A percentile compares a stretch with the other conserved stretches of the same genome.
Evolutionary conservation across 768 basidiomycete genomes (phyloP).

Genomic region (Leucogyrophana mollusca): DNA sequence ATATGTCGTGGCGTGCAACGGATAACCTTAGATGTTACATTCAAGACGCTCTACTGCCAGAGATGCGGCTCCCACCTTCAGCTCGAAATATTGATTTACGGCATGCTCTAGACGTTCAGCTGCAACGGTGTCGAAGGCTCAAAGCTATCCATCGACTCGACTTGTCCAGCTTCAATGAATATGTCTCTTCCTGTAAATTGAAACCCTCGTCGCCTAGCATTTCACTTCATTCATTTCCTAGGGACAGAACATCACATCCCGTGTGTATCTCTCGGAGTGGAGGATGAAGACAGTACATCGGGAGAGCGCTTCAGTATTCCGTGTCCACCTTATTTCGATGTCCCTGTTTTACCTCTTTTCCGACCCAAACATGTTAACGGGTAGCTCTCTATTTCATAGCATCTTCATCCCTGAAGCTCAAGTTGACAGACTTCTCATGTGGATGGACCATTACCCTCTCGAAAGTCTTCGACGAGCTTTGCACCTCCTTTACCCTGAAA

Average conservation of each 20-base stretch:
- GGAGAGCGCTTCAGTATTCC: slow-evolving; percentile 45
- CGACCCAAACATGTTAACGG: slow-evolving; percentile 41
- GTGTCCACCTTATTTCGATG: slow-evolving; percentile 37
- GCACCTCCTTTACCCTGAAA: slow-evolving; percentile 28
- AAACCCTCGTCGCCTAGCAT: neutral
- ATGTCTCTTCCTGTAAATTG: slow-evolving; percentile 38
- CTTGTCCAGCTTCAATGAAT: slow-evolving; percentile 27
- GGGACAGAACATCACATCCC: slow-evolving; percentile 42
- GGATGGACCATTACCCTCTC: slow-evolving; percentile 52
- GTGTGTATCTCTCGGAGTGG: slow-evolving; percentile 28
- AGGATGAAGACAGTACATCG: slow-evolving; percentile 37
- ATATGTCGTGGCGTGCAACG: slow-evolving; percentile 33
- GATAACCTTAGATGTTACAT: slow-evolving; percentile 48
- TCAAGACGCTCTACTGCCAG: slow-evolving; percentile 45
- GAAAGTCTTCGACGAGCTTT: slow-evolving; percentile 46
- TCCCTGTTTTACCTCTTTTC: slow-evolving; percentile 31
- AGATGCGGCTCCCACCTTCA: slow-evolving; percentile 32
- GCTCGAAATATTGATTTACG: slow-evolving; percentile 29
- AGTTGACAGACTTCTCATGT: slow-evolving; percentile 39
- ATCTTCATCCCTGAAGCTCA: neutral
- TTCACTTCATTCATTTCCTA: slow-evolving; percentile 13
- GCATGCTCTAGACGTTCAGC: slow-evolving; percentile 36
- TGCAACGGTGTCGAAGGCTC: slow-evolving; percentile 51
- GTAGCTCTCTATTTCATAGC: slow-evolving; percentile 33
- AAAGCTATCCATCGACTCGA: slow-evolving; percentile 42